A percentile compares a stretch with the other conserved stretches of the same genome.
phyloP scores from a whole-genome alignment of 2,329 filamentous ascomycete genomes.

The Calonectria henricotiae region DNA sequence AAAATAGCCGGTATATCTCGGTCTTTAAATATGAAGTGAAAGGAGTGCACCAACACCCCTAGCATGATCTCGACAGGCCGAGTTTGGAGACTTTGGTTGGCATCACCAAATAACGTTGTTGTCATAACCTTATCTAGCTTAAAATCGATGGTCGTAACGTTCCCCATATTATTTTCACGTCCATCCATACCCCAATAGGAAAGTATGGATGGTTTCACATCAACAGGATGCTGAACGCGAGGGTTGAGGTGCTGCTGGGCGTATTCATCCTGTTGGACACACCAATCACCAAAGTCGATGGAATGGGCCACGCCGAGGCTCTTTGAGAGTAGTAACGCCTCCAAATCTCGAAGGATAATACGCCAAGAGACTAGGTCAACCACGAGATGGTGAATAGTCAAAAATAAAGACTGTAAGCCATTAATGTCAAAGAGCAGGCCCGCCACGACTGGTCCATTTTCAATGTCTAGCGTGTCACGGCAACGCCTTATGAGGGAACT shows the following conservation, averaged over 20 bases:
- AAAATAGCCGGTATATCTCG: slow-evolving; percentile 56
- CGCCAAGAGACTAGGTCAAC: slow-evolving; percentile 45
- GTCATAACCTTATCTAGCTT: slow-evolving; percentile 23
- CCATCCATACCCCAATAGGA: slow-evolving; percentile 25
- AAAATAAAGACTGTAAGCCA: not conserved
- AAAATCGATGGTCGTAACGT: slow-evolving; percentile 12
- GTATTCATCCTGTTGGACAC: slow-evolving; percentile 5
- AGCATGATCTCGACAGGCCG: slow-evolving; percentile 37
- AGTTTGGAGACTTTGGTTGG: slow-evolving; percentile 34
- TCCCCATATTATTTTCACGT: not conserved
- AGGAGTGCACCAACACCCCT: slow-evolving; percentile 54
- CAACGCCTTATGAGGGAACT: not conserved
- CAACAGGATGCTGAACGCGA: not conserved
- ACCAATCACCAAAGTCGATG: slow-evolving; percentile 18
- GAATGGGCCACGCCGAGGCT: not conserved
- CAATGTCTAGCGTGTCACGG: not conserved
- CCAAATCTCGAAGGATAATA: slow-evolving; percentile 37
- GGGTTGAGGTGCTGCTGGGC: not conserved
- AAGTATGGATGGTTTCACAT: slow-evolving; percentile 4
- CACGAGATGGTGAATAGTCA: slow-evolving; percentile 36
- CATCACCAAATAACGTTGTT: slow-evolving; percentile 21
- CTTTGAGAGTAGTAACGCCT: slow-evolving; percentile 16
- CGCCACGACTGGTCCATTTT: not conserved
- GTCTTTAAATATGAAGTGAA: slow-evolving; percentile 55
- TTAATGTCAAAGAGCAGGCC: not conserved